A percentile compares a stretch with the other conserved stretches of the same genome.
phyloP scores from a whole-genome alignment of 805 yeast species.

The Dipodascus albidus region DNA sequence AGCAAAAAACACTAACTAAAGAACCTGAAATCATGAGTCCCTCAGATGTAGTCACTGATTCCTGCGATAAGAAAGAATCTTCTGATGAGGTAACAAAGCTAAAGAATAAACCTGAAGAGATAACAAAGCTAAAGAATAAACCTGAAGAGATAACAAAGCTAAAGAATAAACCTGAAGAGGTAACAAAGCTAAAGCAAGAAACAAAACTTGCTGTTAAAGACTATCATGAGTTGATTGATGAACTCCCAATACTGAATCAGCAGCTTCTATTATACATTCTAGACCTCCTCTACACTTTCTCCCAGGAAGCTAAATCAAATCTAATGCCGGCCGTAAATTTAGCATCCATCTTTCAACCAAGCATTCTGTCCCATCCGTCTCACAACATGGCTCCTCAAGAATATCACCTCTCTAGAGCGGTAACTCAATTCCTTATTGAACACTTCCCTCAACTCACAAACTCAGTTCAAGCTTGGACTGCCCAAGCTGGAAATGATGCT shows the following conservation, averaged over 20 bases:
- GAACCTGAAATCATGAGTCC: constrained; percentile 1
- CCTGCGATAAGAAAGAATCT: too few species aligned
- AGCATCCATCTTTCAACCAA: constrained; percentile 95
- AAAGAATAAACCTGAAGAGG: not conserved
- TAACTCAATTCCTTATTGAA: constrained; percentile 79
- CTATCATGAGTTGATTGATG: constrained; percentile 56
- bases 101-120: not conserved
- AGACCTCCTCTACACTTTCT: constrained; percentile 78
- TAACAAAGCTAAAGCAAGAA: constrained; percentile 9
- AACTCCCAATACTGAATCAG: constrained; percentile 64
- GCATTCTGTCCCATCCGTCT: constrained; percentile 82
- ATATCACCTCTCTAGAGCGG: constrained; percentile 75
- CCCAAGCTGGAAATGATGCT: not conserved
- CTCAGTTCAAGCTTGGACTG: not conserved
- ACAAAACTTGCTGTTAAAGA: constrained; percentile 45
- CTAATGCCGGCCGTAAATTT: constrained; percentile 87
- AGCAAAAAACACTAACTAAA: not conserved
- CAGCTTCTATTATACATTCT: constrained; percentile 78
- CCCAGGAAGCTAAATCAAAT: constrained; percentile 63
- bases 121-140: constrained; percentile 1
- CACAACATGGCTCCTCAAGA: constrained; percentile 92
- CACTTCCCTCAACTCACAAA: constrained; percentile 39
- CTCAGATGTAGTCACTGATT: too few species aligned
- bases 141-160: not conserved
- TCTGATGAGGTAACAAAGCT: not conserved